Evolutionary conservation across 2,329 filamentous ascomycete species (phyloP), one percentile per base, ranked within the genome.

Genomic region (Cordyceps javanica): DNA sequence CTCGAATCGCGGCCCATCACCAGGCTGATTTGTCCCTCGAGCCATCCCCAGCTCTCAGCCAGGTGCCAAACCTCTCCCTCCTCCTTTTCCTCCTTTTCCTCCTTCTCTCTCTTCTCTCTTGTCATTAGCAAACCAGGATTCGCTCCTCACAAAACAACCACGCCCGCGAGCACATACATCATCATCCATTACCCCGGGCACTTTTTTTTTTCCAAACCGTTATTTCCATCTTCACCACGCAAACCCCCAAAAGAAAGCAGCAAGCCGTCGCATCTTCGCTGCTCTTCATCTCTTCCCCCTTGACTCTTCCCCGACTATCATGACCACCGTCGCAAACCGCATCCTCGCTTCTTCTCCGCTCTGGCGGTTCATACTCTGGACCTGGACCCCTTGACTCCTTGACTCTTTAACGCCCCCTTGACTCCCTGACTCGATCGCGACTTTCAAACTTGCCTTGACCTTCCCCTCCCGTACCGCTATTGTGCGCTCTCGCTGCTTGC

Each of bases 361-460:
- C 45, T 56, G 54, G 54, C 54, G 54, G 54, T 56, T 56, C 54
- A 56, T 56, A 56, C 54, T 56, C 54, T 32, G 54, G 54, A 56
- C 36, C 16, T 50, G 54, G 54, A 56, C 54, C 50, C 54, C 54
- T n/a, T n/a, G n/a, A 41, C 38, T 41, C 38, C 38, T 21, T 41
- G 38, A 21, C 19, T n/a, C 36, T n/a, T n/a, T 38, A 6, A 38
- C 36, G 16, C 36, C 36, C 14, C 19, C 21, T 41, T 34, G 53
- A 48, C 54, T 56, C 25, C 54, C 54, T 56, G 54, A 56, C 54
- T 56, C 38, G 44, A 49, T 28, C 34, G 45, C 44, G 42, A 56
- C 54, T 34, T 41, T 30, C 34, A 13, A 50, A 56, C 54, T 34
- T 41, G 39, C 34, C 19, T 25, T 45, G 21, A 25, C 21, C 41